Conservation (phyloP, 164 flowering plant genomes). For the Stephania japonica region DNA sequence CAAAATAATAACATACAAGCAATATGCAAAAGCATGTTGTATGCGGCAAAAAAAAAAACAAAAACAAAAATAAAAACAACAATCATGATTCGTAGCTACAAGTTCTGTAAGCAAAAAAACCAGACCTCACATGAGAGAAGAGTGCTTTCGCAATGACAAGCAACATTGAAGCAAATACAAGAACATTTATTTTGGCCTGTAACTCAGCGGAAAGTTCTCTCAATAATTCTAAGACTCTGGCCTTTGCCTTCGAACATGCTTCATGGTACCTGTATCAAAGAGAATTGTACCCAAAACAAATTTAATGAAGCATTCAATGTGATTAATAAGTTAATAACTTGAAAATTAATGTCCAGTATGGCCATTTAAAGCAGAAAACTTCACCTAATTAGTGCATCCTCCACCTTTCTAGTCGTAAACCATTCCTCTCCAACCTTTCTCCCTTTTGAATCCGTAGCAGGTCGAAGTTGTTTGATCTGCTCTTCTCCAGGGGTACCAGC, state of each 20-base stretch:
- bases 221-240: constrained; percentile 65
- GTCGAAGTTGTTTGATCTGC: constrained; percentile 80
- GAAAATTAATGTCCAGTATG: background rate
- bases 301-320: background rate
- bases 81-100: background rate
- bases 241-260: constrained; percentile 68
- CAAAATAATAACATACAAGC: background rate
- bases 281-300: background rate
- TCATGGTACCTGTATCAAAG: constrained; percentile 67
- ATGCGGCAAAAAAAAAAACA: no score
- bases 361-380: background rate
- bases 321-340: no score
- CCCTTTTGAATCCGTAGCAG: constrained; percentile 87
- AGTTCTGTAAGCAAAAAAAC: background rate
- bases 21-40: background rate
- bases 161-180: constrained; percentile 82
- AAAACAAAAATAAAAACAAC: background rate
- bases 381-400: constrained; percentile 70
- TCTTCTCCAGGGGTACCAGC: constrained; percentile 84
- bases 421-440: constrained; percentile 96
- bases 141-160: constrained; percentile 90
- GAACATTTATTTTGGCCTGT: constrained; percentile 66
- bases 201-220: constrained; percentile 76
- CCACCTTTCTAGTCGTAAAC: constrained; percentile 89
- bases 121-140: constrained; percentile 87